Evolutionary conservation across 208 protist genomes (phyloP).

Genomic region (Acanthamoeba lenticulata): DNA sequence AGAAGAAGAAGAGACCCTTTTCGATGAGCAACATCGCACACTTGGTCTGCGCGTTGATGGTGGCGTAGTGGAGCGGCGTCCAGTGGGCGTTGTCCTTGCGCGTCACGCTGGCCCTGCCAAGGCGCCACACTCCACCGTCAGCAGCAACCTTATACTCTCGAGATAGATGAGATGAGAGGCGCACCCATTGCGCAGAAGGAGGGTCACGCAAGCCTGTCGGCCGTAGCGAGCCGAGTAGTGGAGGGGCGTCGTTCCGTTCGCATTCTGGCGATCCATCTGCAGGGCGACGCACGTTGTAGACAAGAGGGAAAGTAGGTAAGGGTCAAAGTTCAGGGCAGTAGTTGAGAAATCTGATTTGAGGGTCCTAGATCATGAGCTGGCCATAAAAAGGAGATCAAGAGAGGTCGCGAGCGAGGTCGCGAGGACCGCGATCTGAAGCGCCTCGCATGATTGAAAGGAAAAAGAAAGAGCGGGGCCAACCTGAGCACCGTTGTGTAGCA

Average conservation of each 20-base stretch:
- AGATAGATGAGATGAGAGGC: too few relatives aligned
- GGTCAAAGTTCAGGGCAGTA: too few relatives aligned
- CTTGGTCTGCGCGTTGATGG: slow-evolving; percentile 30
- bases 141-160: too few relatives aligned
- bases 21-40: not conserved
- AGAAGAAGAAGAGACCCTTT: not conserved
- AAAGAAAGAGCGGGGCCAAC: not conserved
- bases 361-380: too few relatives aligned
- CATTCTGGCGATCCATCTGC: slow-evolving; percentile 3
- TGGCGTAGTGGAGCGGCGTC: slow-evolving; percentile 52
- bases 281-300: not conserved
- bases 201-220: slow-evolving; percentile 6
- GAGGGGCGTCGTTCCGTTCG: slow-evolving; percentile 42
- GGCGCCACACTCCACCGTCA: too few relatives aligned
- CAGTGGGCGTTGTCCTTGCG: slow-evolving; percentile 53
- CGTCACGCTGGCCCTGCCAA: not conserved
- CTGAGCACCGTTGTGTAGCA: not conserved
- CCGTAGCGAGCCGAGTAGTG: slow-evolving; percentile 35
- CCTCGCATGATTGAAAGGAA: too few relatives aligned
- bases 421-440: too few relatives aligned
- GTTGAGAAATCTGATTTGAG: too few relatives aligned
- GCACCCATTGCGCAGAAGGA: slow-evolving; percentile 14
- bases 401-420: too few relatives aligned
- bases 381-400: too few relatives aligned
- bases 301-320: not conserved